phyloP scores from a whole-genome alignment of 2,329 filamentous ascomycete genomes.

The Diaporthe vexans region DNA sequence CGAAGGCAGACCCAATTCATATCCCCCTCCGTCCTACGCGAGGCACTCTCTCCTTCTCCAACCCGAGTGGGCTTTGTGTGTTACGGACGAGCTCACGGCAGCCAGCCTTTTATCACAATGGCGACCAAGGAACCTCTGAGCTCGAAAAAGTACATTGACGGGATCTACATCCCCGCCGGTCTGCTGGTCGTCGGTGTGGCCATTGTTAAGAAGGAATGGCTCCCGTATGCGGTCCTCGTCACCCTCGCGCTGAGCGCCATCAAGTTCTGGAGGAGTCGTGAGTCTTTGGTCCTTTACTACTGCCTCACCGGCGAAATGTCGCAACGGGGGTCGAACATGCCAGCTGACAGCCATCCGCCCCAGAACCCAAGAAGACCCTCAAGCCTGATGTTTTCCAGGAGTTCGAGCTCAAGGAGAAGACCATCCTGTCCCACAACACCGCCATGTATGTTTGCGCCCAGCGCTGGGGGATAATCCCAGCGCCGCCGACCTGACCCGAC shows the following conservation, averaged over 20 bases:
- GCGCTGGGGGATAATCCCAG: slow-evolving; percentile 21
- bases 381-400: slow-evolving; percentile 91
- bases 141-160: slow-evolving; percentile 78
- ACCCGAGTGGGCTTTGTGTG: slow-evolving; percentile 12
- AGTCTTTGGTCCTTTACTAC: slow-evolving; percentile 52
- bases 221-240: slow-evolving; percentile 77
- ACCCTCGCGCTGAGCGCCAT: slow-evolving; percentile 76
- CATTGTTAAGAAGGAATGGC: slow-evolving; percentile 84
- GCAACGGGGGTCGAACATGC: background rate
- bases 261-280: slow-evolving; percentile 81
- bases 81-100: slow-evolving; percentile 21
- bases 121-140: slow-evolving; percentile 41
- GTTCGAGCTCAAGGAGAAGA: slow-evolving; percentile 95
- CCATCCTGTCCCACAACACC: slow-evolving; percentile 95
- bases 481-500: background rate
- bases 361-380: slow-evolving; percentile 85
- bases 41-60: background rate
- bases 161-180: slow-evolving; percentile 86
- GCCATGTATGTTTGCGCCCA: slow-evolving; percentile 77
- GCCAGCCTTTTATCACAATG: slow-evolving; percentile 26
- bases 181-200: slow-evolving; percentile 82
- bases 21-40: background rate
- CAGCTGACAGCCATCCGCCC: slow-evolving; percentile 12
- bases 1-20: slow-evolving; percentile 2
- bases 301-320: background rate